A percentile compares a stretch with the other conserved stretches of the same genome.
Conservation (phyloP, 768 basidiomycete genomes). For the Kwoniella botswanensis region DNA sequence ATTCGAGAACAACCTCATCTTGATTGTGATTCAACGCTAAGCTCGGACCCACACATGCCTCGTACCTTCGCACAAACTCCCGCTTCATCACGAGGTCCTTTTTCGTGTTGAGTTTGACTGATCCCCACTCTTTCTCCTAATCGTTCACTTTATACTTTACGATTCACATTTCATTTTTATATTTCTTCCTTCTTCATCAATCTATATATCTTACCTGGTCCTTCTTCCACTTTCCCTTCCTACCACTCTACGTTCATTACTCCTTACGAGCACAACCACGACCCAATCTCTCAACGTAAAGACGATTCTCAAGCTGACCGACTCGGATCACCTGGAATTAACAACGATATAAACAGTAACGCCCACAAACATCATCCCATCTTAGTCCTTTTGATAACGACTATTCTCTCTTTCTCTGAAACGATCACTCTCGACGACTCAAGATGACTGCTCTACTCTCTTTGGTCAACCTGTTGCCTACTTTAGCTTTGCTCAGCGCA, state of each 20-base stretch:
- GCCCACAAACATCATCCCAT: neutral
- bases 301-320: neutral
- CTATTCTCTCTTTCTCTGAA: neutral
- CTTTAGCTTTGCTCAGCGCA: slow-evolving; percentile 41
- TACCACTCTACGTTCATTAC: slow-evolving; percentile 20
- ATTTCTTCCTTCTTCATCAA: neutral
- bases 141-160: neutral
- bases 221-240: neutral
- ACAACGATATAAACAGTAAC: too few relatives aligned
- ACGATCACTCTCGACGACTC: neutral
- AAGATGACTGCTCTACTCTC: slow-evolving; percentile 16
- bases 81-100: neutral
- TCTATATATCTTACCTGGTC: neutral
- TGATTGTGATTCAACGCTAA: neutral
- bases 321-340: neutral
- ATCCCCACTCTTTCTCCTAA: slow-evolving; percentile 1
- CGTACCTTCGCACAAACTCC: too few relatives aligned
- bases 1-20: neutral
- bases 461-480: slow-evolving; percentile 41
- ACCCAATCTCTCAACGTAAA: slow-evolving; percentile 1
- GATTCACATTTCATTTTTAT: neutral
- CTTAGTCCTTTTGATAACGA: slow-evolving; percentile 5
- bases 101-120: neutral
- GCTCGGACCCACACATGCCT: neutral
- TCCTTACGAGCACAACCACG: slow-evolving; percentile 19